Base-by-base conservation (phyloP, 2,329 filamentous ascomycete species). In the Cordyceps sp. region DNA sequence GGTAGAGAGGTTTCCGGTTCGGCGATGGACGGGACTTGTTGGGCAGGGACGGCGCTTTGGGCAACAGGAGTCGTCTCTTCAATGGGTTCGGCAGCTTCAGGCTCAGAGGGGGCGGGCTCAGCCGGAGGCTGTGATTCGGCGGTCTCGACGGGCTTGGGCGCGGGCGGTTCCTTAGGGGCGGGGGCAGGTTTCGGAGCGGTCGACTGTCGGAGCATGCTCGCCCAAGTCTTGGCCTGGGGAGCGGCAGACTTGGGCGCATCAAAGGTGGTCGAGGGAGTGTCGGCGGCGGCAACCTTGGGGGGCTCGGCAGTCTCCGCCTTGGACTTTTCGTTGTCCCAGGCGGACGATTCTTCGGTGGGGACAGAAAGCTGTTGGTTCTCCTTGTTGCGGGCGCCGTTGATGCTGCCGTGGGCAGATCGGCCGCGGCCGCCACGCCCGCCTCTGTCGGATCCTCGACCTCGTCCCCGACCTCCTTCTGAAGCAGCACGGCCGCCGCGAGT, bases 181-280 rank as follows among this genome's bases (percentile, higher is more conserved):
- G 39, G 36, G n/a, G 66, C 58, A 26, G 66, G 61, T 59, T 78
- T 78, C 26, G 63, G 65, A 28, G 51, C 55, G 27, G 66, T 61
- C 23, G 74, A 62, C 50, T 70, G 61, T 45, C 69, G 69, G 39
- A 84, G 69, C 66, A 85, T 77, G 55, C 77, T 81, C 24, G 79
- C 79, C 79, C 79, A 85, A 18, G 72, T 77, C 60, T 74, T 76
- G 35, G 53, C 51, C 37, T 53, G 51, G 26, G 59, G 45, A 34
- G 54, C 49, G 35, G 57, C 48, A 33, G 57, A 44, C 42, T 58
- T 48, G 33, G 56, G 44, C 16, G 55, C 40, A 36, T 62, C 57
- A 31, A 24, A 28, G 14, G 53, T 40, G 36, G 52, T 41, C 37
- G 51, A 44, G 26, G 52, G 38, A 32, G 51, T 44, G 17, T 52